Evolutionary conservation across 345 rosid species (phyloP), one percentile per base, ranked within the genome.

Genomic region (Moricandia arvensis): DNA sequence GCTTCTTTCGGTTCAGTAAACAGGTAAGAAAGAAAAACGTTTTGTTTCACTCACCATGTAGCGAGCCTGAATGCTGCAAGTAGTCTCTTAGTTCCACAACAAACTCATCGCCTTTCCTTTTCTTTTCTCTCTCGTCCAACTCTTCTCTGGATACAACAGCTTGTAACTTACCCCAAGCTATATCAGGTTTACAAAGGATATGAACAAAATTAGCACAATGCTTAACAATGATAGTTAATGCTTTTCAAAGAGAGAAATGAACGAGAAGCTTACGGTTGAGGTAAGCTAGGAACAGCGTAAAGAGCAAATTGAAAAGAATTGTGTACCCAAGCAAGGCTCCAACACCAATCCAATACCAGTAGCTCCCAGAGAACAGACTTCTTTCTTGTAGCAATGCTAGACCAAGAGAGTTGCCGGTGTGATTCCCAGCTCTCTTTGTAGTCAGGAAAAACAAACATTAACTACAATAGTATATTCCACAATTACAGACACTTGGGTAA

Each of bases 331-430:
- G 80, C 87, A 92, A 83, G 68, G 97, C 99, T 66, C 87, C 97
- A 67, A 92, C 72, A 54, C 99, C 99, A 15, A 95, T 90, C 99
- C 99, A 95, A 82, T 95, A 95, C 97, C 97, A 92, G 86, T 92
- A 92, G 82, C 82, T 87, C 82, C 84, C 90, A 64, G 89, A 76
- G 84, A 89, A 89, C 78, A 91, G 86, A 80, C 96, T 83, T 63
- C 93, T 91, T 71, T 85, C 86, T 82, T 74, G 83, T 69, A 95
- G 74, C 63, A 90, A 37, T 65, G 89, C 89, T 78, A 86, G 79
- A 10, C 97, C 99, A 55, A 94, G 72, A 57, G 91, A 79, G 31
- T 73, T 31, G 41, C 65, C 74, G 2, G 85, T 82, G 55, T 78
- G 62, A 72, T 81, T 88, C 81, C 84, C 86, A 77, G 77, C 81